Evolutionary conservation across 495 filamentous ascomycete species (phyloP), one percentile per base, ranked within the genome.

Genomic region (Xylona heveae): DNA sequence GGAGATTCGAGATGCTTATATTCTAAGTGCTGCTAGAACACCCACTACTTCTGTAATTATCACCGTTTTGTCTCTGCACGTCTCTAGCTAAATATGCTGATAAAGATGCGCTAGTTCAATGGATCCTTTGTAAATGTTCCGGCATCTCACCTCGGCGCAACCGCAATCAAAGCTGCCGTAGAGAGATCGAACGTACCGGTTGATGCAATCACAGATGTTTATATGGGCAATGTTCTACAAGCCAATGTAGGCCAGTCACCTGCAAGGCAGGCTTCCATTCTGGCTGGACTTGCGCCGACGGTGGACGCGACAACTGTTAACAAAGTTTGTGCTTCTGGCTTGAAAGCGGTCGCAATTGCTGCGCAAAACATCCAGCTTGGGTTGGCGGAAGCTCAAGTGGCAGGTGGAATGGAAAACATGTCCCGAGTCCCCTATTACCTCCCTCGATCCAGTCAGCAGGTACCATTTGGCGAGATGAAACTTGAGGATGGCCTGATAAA

Each of bases 341-440:
- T 97, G 32, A 97, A 97, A 53, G 76, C 85, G 2, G 81, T 97
- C 2, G 70, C 61, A 0, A 62, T 97, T 35, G 88, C 85, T 3
- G 85, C 88, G 6, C 79, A 90, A 49, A 82, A 88, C 41, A 92
- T 97, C 44, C 79, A 92, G 46, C 64, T 97, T 7, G 88, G 88
- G 4, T 57, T 84, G 4, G 65, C 80, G 9, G 76, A 85, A 39
- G 82, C 78, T 1, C 77, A 88, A 43, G 63, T 94, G 13, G 88
- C 85, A 6, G 88, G 88, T 39, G 88, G 88, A 15, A 90, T 97
- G 72, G 88, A 97, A 58, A 93, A 78, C 54, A 97, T 97, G 88
- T 74, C 76, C 18, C 67, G 74, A 23, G 81, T 92, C 3, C 88
- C 88, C 5, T 91, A 90, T 58, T 94, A 97, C 45, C 55, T 90